Percentiles rank a stretch among this genome's conserved stretches.
Conservation (phyloP, 306 rosid genomes). For the Mimosa pudica region DNA sequence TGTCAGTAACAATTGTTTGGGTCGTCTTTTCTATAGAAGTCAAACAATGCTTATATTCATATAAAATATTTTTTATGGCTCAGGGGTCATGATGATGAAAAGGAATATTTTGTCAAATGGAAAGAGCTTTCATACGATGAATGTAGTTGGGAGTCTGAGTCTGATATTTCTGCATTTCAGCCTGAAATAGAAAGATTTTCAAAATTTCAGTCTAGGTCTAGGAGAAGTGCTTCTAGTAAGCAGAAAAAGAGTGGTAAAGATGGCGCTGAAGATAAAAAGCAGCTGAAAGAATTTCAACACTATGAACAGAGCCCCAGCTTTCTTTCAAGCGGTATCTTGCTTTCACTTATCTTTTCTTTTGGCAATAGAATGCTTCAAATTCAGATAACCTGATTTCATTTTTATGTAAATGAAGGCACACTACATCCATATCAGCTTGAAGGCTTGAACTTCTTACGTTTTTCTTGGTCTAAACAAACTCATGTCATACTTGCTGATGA, state of each 20-base stretch:
- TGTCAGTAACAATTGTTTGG: conserved; percentile 1
- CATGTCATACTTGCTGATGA: conserved; percentile 99
- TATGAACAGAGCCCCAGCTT: conserved; percentile 82
- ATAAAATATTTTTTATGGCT: conserved; percentile 42
- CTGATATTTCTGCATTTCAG: conserved; percentile 92
- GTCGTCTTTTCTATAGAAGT: not conserved
- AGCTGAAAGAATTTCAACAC: conserved; percentile 90
- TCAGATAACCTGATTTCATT: conserved; percentile 37
- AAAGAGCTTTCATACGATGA: conserved; percentile 97
- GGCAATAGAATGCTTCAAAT: conserved; percentile 28
- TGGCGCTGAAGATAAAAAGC: conserved; percentile 60
- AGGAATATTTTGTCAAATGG: conserved; percentile 91
- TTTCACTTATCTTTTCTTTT: conserved; percentile 32
- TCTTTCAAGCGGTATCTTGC: conserved; percentile 71
- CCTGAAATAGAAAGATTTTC: conserved; percentile 88
- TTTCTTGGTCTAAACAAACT: conserved; percentile 98
- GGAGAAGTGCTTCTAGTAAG: conserved; percentile 61
- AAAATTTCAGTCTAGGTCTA: conserved; percentile 66
- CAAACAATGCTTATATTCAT: conserved; percentile 26
- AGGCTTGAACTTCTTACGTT: conserved; percentile 95
- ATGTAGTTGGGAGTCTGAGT: conserved; percentile 89
- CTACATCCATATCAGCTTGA: conserved; percentile 99
- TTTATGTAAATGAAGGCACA: conserved; percentile 60
- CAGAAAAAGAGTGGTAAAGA: conserved; percentile 59
- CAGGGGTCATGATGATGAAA: conserved; percentile 78